phyloP scores from a whole-genome alignment of 768 basidiomycete genomes.

The Saitozyma sp. region DNA sequence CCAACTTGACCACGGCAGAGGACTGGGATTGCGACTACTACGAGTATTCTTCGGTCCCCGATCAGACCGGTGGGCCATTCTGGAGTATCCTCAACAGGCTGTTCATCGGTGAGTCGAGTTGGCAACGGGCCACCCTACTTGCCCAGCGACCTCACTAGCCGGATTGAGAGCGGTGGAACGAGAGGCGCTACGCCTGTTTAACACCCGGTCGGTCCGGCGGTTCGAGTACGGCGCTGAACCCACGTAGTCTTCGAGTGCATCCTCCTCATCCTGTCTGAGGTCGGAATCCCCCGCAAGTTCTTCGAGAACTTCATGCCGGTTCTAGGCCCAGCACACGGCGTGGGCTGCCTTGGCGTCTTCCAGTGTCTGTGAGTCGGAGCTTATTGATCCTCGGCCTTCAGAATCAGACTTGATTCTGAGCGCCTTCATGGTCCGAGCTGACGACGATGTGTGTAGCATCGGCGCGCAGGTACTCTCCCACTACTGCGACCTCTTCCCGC shows the following conservation, averaged over 20 bases:
- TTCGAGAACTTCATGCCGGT: constrained; percentile 85
- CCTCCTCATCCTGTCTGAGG: constrained; percentile 76
- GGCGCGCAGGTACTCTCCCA: constrained; percentile 60
- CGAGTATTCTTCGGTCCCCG: constrained; percentile 71
- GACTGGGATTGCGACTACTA: constrained; percentile 73
- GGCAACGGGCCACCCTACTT: neutral
- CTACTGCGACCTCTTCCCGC: constrained; percentile 80
- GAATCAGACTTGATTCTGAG: neutral
- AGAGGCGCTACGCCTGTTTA: neutral
- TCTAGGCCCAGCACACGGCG: constrained; percentile 76
- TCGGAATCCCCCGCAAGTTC: constrained; percentile 68
- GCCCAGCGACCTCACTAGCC: neutral
- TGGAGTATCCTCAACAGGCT: constrained; percentile 87
- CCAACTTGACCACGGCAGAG: constrained; percentile 5
- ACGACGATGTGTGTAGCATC: constrained; percentile 52
- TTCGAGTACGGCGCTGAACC: neutral
- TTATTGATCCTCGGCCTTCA: neutral
- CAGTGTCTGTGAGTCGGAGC: constrained; percentile 69
- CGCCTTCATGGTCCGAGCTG: neutral
- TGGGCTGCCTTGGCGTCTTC: constrained; percentile 82
- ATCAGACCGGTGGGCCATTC: constrained; percentile 85
- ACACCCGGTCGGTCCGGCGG: neutral
- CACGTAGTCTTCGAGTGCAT: constrained; percentile 67
- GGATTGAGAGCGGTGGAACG: neutral
- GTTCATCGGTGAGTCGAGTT: constrained; percentile 64